These are phyloP conservation scores for Phytophthora niederhauseri DNA, from an alignment of 352 stramenopile species.

Conservation along the genomic window DNA sequence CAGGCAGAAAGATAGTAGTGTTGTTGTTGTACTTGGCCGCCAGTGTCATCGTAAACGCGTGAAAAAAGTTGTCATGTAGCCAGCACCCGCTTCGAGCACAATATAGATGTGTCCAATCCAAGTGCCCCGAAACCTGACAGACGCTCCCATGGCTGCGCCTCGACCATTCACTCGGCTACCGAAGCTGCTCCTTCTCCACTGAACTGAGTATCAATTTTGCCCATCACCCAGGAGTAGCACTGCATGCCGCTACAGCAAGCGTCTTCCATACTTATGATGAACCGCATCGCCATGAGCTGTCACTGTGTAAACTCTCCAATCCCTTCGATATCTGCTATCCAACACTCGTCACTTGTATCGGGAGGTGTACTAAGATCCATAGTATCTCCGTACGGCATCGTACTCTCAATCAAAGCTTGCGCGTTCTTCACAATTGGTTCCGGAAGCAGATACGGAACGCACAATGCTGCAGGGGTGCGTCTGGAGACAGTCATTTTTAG, in stretches of 20 bases:
- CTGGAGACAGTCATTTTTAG: background rate
- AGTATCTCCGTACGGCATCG: background rate
- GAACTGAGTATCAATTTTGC: background rate
- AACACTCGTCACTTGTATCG: background rate
- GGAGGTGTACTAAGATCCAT: background rate
- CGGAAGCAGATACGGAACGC: background rate
- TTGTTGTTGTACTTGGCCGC: conserved; percentile 7
- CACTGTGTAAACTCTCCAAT: background rate
- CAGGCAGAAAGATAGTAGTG: background rate
- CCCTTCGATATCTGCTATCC: background rate
- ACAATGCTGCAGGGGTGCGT: background rate
- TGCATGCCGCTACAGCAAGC: background rate
- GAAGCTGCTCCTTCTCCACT: background rate
- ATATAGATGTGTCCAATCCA: conserved; percentile 10
- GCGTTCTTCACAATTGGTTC: background rate
- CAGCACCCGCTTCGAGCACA: conserved; percentile 3
- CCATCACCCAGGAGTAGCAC: conserved; percentile 8
- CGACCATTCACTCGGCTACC: conserved; percentile 1
- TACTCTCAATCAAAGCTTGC: background rate
- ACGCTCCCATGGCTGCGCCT: background rate
- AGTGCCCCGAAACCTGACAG: background rate
- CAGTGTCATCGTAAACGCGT: conserved; percentile 1
- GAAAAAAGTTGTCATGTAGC: conserved; percentile 9
- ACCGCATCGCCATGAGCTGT: conserved; percentile 9
- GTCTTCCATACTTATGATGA: conserved; percentile 1